These are phyloP conservation scores for Fusarium torreyae DNA, from an alignment of 2,329 filamentous ascomycete species.

Conservation along the genomic window DNA sequence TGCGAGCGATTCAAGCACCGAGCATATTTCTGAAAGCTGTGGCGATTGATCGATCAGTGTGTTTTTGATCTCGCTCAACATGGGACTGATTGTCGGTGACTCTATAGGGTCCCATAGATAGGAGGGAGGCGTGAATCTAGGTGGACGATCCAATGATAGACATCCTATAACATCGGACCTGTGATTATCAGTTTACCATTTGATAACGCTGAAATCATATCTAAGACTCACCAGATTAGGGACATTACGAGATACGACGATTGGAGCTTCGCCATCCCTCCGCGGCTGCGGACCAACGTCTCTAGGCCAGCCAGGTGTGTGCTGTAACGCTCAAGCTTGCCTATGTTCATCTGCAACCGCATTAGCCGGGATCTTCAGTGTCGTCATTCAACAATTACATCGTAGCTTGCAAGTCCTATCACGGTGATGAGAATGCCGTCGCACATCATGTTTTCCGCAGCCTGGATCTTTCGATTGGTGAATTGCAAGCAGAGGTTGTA, in stretches of 20 bases:
- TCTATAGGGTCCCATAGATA: neutral
- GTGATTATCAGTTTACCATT: neutral
- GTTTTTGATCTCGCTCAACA: neutral
- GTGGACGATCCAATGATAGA: neutral
- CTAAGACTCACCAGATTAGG: neutral
- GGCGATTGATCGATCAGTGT: neutral
- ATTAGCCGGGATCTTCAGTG: neutral
- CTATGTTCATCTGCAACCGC: constrained; percentile 7
- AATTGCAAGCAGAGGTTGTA: constrained; percentile 2
- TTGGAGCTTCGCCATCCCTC: neutral
- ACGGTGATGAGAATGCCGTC: constrained; percentile 1
- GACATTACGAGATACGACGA: constrained; percentile 2
- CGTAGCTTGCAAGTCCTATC: constrained; percentile 13
- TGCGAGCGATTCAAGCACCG: constrained; percentile 3
- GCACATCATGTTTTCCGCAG: neutral
- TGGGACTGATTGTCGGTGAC: neutral
- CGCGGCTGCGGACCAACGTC: constrained; percentile 3
- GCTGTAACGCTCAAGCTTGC: constrained; percentile 9
- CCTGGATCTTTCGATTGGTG: constrained; percentile 9
- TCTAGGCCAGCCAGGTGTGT: constrained; percentile 10
- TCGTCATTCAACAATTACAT: neutral
- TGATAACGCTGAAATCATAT: accelerated
- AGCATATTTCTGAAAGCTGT: neutral
- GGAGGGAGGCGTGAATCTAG: constrained; percentile 7
- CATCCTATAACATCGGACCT: constrained; percentile 19